Evolutionary conservation across 805 yeast genomes (phyloP), one percentile per base, ranked within the genome.

Genomic region (Maudiozyma barnettii): DNA sequence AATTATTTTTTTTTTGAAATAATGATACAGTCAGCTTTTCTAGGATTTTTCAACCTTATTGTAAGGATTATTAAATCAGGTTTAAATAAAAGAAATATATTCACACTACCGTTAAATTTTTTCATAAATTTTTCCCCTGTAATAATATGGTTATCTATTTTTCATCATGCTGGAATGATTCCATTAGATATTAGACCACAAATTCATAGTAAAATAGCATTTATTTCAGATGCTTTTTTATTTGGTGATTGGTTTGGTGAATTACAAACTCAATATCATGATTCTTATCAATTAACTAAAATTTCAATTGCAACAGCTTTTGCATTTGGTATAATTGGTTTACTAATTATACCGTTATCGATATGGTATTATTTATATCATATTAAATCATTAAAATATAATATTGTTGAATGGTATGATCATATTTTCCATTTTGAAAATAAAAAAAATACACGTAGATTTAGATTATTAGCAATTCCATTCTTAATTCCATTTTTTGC

Each of bases 151-250:
- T 63, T 81, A 39, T 47, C 62, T 37, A 72, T 78, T 20, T 81
- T 80, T 65, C 75, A 78, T 58, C 72, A 79, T 55, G 84, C 85
- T 1, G 79, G 78, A 1, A 37, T 67, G 2, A 77, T 78, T 37
- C 85, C 88, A 8, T 70, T 66, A 23, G 64, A 63, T 5, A 68
- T 73, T 52, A 67, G 86, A 49, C 87, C 86, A 0, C 48, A 55
- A 10, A 77, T 79, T 51, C 72, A 73, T 55, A 77, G 76, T 41
- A 67, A 73, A 68, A 44, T 53, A 65, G 53, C 87, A 70, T 64
- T 67, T 35, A 55, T 61, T 33, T 46, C 56, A 16, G 65, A 63
- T 45, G 48, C 52, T 20, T 60, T 58, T 39, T 39, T 64, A 44
- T 57, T 61, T 47, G 63, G 68, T 23, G 69, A 63, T 47, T 53